phyloP scores from a whole-genome alignment of 2,329 filamentous ascomycete species.

The Trichoderma guizhouense region DNA sequence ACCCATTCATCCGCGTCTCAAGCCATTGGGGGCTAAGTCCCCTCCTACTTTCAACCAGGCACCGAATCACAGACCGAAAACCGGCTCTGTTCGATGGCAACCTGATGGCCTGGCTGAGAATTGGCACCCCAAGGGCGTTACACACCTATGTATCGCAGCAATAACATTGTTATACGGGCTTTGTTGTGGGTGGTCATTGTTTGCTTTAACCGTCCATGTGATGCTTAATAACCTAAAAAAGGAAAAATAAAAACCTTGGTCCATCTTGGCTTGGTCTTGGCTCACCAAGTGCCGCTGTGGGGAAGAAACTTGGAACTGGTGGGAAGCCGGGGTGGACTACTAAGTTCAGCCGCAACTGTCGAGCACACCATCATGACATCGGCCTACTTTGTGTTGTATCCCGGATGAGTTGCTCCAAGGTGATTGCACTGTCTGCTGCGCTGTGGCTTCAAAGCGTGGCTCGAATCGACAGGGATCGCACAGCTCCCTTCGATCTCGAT shows the following conservation, averaged over 20 bases:
- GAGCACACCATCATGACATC: conserved; percentile 6
- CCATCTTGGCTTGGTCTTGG: background rate
- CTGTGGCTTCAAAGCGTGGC: conserved; percentile 5
- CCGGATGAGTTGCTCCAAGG: conserved; percentile 6
- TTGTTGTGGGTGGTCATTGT: background rate
- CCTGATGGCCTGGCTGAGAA: background rate
- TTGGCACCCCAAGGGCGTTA: background rate
- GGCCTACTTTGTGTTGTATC: background rate
- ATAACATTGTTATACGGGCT: background rate
- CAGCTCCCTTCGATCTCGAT: conserved; percentile 2
- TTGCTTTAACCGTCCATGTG: conserved; percentile 5
- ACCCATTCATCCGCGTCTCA: background rate
- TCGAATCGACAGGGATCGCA: background rate
- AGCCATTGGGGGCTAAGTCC: background rate
- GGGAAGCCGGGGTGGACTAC: background rate
- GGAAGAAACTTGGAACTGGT: background rate
- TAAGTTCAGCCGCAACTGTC: conserved; percentile 17
- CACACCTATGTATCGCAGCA: background rate
- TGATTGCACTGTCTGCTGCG: background rate
- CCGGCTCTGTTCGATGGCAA: background rate
- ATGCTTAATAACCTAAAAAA: conserved; percentile 15
- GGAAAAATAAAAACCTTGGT: conserved; percentile 2
- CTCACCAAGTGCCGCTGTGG: background rate
- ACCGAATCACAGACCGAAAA: background rate
- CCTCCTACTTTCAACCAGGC: background rate